Conservation (phyloP, 805 yeast species). For the Nakazawaea populi region DNA sequence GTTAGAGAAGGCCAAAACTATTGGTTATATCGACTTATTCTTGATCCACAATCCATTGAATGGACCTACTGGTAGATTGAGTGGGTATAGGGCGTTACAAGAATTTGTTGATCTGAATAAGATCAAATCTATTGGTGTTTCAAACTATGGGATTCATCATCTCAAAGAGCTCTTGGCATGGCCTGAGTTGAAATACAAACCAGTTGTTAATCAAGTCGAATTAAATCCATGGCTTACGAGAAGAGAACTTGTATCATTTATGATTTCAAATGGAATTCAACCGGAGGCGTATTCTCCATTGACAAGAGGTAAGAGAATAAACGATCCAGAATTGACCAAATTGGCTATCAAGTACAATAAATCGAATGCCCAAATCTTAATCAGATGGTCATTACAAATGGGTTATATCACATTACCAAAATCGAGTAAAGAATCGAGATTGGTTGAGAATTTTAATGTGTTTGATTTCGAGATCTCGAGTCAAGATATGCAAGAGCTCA, state of each 20-base stretch:
- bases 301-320: constrained; percentile 44
- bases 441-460: constrained; percentile 34
- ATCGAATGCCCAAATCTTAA: constrained; percentile 52
- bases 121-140: constrained; percentile 54
- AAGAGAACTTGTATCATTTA: constrained; percentile 36
- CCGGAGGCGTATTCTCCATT: constrained; percentile 63
- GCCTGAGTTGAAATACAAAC: constrained; percentile 35
- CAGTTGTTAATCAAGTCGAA: constrained; percentile 46
- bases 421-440: constrained; percentile 28
- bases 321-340: constrained; percentile 33
- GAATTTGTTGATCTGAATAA: constrained; percentile 46
- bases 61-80: constrained; percentile 28
- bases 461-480: constrained; percentile 35
- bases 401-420: constrained; percentile 43
- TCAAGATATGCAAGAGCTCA: constrained; percentile 29
- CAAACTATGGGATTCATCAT: constrained; percentile 56
- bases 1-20: constrained; percentile 34
- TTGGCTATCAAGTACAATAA: constrained; percentile 44
- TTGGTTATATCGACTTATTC: constrained; percentile 48
- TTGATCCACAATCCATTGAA: constrained; percentile 50
- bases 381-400: constrained; percentile 63
- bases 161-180: constrained; percentile 45
- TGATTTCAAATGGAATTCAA: constrained; percentile 37
- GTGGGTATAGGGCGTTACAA: constrained; percentile 51
- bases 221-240: constrained; percentile 46